Conservation (phyloP, 2,329 filamentous ascomycete genomes). For the Paramyrothecium sp. region DNA sequence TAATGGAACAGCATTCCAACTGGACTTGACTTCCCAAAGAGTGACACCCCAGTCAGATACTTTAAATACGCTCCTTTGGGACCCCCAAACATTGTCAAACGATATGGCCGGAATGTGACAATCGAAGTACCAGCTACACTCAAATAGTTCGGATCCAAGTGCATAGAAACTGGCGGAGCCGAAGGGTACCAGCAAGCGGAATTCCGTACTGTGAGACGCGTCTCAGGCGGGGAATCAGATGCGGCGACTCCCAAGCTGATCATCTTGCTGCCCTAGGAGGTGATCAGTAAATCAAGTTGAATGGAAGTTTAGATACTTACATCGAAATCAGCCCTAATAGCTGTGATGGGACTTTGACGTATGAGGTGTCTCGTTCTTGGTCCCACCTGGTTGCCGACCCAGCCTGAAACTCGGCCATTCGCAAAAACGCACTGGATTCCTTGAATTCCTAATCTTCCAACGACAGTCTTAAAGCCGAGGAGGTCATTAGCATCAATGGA, state of each 20-base stretch:
- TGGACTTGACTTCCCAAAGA: not conserved
- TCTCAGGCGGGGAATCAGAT: not conserved
- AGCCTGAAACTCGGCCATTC: not conserved
- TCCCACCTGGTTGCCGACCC: not conserved
- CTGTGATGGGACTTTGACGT: not conserved
- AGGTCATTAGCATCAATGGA: not conserved
- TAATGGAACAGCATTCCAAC: not conserved
- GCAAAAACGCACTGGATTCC: not conserved
- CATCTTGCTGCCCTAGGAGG: not conserved
- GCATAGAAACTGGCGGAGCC: not conserved
- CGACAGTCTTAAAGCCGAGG: not conserved
- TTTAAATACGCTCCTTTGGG: not conserved
- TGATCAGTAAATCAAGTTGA: not conserved
- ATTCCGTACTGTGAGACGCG: not conserved
- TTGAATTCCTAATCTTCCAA: not conserved
- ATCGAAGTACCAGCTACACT: not conserved
- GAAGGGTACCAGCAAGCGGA: not conserved
- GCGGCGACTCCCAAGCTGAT: not conserved
- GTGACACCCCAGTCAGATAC: not conserved
- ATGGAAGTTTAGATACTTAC: not conserved
- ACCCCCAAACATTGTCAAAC: not conserved
- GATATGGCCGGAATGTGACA: not conserved
- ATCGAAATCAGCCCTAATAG: not conserved
- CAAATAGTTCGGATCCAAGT: not conserved
- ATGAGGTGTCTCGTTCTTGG: slow-evolving; percentile 1